Conservation (phyloP, 257 asterid genomes). For the Leonotis leonurus region DNA sequence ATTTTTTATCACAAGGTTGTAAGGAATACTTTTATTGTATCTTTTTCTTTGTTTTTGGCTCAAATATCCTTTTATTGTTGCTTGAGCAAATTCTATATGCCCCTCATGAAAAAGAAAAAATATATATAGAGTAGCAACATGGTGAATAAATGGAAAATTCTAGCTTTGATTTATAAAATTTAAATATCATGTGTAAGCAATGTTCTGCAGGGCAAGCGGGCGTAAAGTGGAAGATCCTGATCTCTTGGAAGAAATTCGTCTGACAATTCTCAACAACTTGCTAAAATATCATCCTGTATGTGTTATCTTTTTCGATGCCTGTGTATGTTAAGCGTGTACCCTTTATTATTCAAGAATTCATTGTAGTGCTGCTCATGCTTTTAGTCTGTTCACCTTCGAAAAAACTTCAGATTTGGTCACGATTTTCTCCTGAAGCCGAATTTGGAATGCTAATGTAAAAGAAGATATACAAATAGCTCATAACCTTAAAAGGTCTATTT, state of each 20-base stretch:
- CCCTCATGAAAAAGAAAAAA: background rate
- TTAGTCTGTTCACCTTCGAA: background rate
- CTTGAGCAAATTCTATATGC: background rate
- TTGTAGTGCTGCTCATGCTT: constrained; percentile 1
- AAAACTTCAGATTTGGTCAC: background rate
- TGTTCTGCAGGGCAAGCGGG: constrained; percentile 55
- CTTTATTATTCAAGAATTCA: background rate
- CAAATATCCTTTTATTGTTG: background rate
- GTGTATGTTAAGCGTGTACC: background rate
- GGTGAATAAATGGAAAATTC: background rate
- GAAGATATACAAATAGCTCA: background rate
- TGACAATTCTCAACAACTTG: constrained; percentile 87
- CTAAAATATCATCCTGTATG: constrained; percentile 94
- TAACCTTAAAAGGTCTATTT: background rate
- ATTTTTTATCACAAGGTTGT: constrained; percentile 65
- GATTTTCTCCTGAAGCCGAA: background rate
- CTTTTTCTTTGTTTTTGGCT: background rate
- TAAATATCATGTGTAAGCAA: background rate
- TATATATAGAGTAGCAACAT: background rate
- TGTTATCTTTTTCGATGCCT: constrained; percentile 19
- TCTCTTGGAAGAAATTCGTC: constrained; percentile 90
- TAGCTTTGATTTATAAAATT: background rate
- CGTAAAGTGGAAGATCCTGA: constrained; percentile 94
- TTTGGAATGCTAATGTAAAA: background rate
- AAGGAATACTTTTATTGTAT: constrained; percentile 26